Base-by-base conservation (phyloP, 2,329 filamentous ascomycete species). In the Fusarium sp. region DNA sequence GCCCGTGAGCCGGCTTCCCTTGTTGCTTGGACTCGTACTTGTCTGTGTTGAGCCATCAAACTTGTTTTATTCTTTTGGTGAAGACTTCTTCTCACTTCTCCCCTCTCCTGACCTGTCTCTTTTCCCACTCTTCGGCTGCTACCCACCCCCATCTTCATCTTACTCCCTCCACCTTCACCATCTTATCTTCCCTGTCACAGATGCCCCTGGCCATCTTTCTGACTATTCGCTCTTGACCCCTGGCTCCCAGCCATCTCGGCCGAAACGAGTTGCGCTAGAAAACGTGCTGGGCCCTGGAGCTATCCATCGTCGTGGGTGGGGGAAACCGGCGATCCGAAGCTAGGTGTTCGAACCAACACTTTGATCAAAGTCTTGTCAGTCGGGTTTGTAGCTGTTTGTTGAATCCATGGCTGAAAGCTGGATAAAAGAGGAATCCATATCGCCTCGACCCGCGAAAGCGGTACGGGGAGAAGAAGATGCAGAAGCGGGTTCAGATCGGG, bases 381-480 rank as follows among this genome's bases (percentile, higher is more conserved):
- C 45, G 65, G 37, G 24, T 31, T 31, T 35, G 45, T 45, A 56
- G 52, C 22, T 60, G 24, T 35, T 31, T 22, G 14, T 48, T 57
- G 35, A 65, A 61, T 64, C 67, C 64, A 77, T 78, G 76, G 73
- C 74, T 56, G 63, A 69, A 48, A 63, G 54, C 45, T 74, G 74
- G 76, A 33, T 78, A 45, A 76, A 76, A 48, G 65, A 78, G 66
- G 72, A 78, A 58, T 64, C 69, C 48, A 52, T 59, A 61, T 78
- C 76, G 70, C 67, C 76, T 65, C 70, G 65, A 59, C 57, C 68
- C 29, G 64, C 66, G 67, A 74, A 50, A 56, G 71, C 68, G 69
- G 54, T 62, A 14, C 18, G n/a, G 35, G 35, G 35, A 37, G 35
- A 37, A 37, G 35, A 37, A 37, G 35, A 31, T 31, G 29, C 35